Conservation (phyloP, 805 yeast species). For the Ogataea henricii region DNA sequence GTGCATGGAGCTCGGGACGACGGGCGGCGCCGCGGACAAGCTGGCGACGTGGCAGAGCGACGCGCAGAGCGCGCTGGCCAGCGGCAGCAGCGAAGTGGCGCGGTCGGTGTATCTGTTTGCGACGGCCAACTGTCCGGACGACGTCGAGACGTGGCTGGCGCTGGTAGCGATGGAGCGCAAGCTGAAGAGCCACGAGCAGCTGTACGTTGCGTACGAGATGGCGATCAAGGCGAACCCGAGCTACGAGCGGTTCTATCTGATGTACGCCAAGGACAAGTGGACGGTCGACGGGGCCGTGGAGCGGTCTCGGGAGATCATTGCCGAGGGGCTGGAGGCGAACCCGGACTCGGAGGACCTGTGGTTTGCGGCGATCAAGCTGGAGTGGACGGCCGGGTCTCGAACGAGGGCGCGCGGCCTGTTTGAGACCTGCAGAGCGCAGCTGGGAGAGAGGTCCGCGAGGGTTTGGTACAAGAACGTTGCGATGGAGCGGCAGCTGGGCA, state of each 20-base stretch:
- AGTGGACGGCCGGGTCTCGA: conserved; percentile 43
- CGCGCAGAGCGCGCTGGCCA: conserved; percentile 35
- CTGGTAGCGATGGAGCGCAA: conserved; percentile 41
- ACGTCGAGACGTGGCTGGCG: conserved; percentile 50
- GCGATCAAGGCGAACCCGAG: conserved; percentile 54
- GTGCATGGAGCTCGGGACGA: conserved; percentile 37
- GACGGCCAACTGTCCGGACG: conserved; percentile 48
- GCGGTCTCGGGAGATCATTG: conserved; percentile 56
- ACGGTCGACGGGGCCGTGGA: conserved; percentile 42
- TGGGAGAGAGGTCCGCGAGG: conserved; percentile 40
- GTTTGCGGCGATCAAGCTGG: conserved; percentile 73
- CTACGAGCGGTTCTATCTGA: conserved; percentile 54
- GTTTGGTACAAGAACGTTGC: conserved; percentile 65
- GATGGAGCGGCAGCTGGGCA: conserved; percentile 44
- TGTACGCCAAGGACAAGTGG: conserved; percentile 77
- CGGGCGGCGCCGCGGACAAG: conserved; percentile 28
- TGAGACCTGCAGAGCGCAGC: conserved; percentile 21
- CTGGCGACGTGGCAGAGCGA: conserved; percentile 37
- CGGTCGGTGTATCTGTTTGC: conserved; percentile 50
- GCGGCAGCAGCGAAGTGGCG: conserved; percentile 38
- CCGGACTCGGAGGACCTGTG: conserved; percentile 58
- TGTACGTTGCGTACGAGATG: conserved; percentile 51
- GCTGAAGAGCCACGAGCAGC: conserved; percentile 27
- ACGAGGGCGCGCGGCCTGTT: conserved; percentile 41
- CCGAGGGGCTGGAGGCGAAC: conserved; percentile 44